phyloP scores from a whole-genome alignment of 2,329 filamentous ascomycete genomes.

The Alternaria infectoria region DNA sequence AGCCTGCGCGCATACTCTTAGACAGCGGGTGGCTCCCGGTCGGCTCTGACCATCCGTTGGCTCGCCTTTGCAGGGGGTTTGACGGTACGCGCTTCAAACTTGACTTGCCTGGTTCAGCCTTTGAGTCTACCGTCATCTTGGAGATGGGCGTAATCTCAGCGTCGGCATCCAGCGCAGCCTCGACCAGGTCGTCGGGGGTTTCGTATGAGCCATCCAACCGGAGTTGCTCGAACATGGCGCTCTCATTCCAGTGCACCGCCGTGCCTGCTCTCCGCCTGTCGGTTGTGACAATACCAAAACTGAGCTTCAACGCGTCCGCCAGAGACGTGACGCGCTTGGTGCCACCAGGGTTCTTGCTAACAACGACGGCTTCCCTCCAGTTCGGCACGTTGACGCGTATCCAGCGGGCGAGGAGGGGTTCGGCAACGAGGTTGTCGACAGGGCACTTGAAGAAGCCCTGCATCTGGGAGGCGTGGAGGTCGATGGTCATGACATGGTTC shows the following conservation, averaged over 20 bases:
- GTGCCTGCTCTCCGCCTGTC: slow-evolving; percentile 61
- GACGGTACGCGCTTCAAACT: slow-evolving; percentile 31
- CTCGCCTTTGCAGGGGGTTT: slow-evolving; percentile 38
- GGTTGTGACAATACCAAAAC: slow-evolving; percentile 95
- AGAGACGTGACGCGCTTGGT: slow-evolving; percentile 97
- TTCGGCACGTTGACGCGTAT: slow-evolving; percentile 85
- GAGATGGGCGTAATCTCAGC: slow-evolving; percentile 40
- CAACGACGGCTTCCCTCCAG: slow-evolving; percentile 92
- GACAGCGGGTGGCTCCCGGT: slow-evolving; percentile 40
- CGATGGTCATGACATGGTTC: slow-evolving; percentile 96
- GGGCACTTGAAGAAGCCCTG: slow-evolving; percentile 98
- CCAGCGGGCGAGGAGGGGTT: slow-evolving; percentile 94
- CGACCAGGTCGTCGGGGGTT: slow-evolving; percentile 35
- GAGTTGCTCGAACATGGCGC: slow-evolving; percentile 70
- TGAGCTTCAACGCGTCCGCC: slow-evolving; percentile 93
- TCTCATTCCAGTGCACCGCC: slow-evolving; percentile 70
- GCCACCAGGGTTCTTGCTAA: slow-evolving; percentile 97
- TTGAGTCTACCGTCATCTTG: slow-evolving; percentile 33
- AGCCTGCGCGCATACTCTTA: slow-evolving; percentile 45
- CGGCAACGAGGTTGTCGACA: slow-evolving; percentile 95
- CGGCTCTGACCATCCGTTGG: slow-evolving; percentile 34
- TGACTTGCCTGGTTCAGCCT: slow-evolving; percentile 36
- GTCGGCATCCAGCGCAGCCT: slow-evolving; percentile 42
- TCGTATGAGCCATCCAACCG: slow-evolving; percentile 52
- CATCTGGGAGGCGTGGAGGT: slow-evolving; percentile 93